phyloP scores from a whole-genome alignment of 129 eudicot genomes.

The Lactuca saligna region DNA sequence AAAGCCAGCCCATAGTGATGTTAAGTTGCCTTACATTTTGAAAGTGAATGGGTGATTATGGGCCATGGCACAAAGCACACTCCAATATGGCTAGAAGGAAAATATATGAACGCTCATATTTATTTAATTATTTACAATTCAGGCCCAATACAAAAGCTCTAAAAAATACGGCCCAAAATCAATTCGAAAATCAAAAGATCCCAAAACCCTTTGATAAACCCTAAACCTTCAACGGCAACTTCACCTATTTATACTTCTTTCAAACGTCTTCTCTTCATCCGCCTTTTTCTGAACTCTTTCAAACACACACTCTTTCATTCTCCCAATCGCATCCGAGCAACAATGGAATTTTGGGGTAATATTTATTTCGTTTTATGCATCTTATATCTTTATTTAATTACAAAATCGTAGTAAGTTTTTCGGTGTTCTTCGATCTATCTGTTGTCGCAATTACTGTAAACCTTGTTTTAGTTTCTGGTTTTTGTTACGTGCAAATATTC shows the following conservation, averaged over 20 bases:
- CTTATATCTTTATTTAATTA: background rate
- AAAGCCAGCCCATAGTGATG: too few species aligned
- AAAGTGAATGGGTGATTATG: too few species aligned
- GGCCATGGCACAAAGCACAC: too few species aligned
- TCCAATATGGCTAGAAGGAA: too few species aligned
- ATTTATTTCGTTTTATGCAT: background rate
- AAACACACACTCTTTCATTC: background rate
- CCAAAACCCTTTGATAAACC: conserved; percentile 39
- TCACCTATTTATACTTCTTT: conserved; percentile 30
- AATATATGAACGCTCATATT: too few species aligned
- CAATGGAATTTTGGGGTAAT: conserved; percentile 87
- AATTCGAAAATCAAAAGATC: background rate
- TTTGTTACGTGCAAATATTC: background rate
- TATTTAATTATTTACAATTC: too few species aligned
- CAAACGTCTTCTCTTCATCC: conserved; percentile 1
- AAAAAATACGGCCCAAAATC: conserved; percentile 14
- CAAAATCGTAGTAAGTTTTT: background rate
- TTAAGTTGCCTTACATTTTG: too few species aligned
- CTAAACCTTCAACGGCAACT: conserved; percentile 25
- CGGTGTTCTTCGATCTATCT: background rate
- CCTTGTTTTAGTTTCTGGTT: background rate
- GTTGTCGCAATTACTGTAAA: background rate
- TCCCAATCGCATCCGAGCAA: background rate
- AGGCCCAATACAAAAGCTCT: conserved; percentile 11
- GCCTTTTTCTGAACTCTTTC: conserved; percentile 9